Evolutionary conservation across 257 asterid species (phyloP), one percentile per base, ranked within the genome.

Genomic region (Plantago major): DNA sequence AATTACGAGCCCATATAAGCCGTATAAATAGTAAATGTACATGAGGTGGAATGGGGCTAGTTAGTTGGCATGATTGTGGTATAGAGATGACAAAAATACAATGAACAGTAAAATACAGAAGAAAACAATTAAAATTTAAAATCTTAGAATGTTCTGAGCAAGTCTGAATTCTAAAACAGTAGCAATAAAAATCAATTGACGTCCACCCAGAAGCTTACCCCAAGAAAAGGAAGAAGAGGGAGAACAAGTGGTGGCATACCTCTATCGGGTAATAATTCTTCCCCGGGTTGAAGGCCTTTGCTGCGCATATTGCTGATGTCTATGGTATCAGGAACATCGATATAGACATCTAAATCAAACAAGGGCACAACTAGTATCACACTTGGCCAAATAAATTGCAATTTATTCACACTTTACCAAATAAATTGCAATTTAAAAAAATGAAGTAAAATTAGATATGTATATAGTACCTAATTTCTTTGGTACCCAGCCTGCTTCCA

Each of bases 401-500:
- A 59, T 55, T 54, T 38, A 46, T n/a, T 14, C 65, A 53, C 18
- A 57, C 62, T 56, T 65, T 47, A 60, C 55, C 33, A 47, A 45
- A 64, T 17, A 44, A 62, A 60, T 44, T 45, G 60, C 53, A 42
- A 59, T 55, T 54, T 38, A 46, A 19, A 58, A 46, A 55, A 51
- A 63, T 64, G 15, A 16, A 83, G 68, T 64, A 18, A 16, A 83
- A 66, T 64, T 14, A 33, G 8, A 33, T 33, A 7, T 33, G 40
- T 10, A 47, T 60, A 55, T 10, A 26, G 55, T 71, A 87, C 99
- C 99, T 62, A 93, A 90, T 72, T 93, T 89, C 77, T 89, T 93
- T 5, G 99, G 97, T 58, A 88, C 98, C 97, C 97, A 89, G 62
- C 99, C 99, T 40, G 78, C 96, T 78, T 84, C 97, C 78, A 86